Conservation (phyloP, 192 early-diverging fungal species). For the Coemansia sp. region DNA sequence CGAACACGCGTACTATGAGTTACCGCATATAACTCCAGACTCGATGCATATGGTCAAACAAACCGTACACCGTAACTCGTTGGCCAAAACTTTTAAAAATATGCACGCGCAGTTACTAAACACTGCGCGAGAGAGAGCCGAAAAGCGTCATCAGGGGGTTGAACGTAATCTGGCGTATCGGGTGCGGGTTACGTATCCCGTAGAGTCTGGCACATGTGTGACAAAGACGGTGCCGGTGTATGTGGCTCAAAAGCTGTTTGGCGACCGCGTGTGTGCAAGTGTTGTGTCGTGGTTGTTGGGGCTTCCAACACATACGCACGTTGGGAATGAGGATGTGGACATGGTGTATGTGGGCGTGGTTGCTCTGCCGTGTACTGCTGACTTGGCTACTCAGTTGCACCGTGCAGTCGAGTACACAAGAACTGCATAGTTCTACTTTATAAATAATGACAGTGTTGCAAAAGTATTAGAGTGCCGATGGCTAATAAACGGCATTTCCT, state of each 20-base stretch:
- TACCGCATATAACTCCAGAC: constrained; percentile 17
- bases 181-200: not conserved
- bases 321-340: not conserved
- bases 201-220: not conserved
- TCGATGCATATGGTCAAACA: constrained; percentile 2
- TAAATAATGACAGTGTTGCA: too few species aligned
- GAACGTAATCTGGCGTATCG: not conserved
- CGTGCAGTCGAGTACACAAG: constrained; percentile 10
- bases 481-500: too few species aligned
- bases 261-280: not conserved
- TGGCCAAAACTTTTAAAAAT: not conserved
- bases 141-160: not conserved
- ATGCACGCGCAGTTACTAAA: not conserved
- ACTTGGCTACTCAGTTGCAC: constrained; percentile 33
- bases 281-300: constrained; percentile 40
- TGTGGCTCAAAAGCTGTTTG: constrained; percentile 20
- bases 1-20: constrained; percentile 11
- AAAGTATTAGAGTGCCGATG: too few species aligned
- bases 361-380: constrained; percentile 36
- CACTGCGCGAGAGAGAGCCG: not conserved
- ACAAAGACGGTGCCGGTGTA: constrained; percentile 34
- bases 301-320: not conserved
- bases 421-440: not conserved
- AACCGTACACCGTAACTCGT: not conserved
- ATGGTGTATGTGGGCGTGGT: constrained; percentile 31